Evolutionary conservation across 2,329 filamentous ascomycete species (phyloP), one percentile per base, ranked within the genome.

Genomic region (Aspergillus alliaceus): DNA sequence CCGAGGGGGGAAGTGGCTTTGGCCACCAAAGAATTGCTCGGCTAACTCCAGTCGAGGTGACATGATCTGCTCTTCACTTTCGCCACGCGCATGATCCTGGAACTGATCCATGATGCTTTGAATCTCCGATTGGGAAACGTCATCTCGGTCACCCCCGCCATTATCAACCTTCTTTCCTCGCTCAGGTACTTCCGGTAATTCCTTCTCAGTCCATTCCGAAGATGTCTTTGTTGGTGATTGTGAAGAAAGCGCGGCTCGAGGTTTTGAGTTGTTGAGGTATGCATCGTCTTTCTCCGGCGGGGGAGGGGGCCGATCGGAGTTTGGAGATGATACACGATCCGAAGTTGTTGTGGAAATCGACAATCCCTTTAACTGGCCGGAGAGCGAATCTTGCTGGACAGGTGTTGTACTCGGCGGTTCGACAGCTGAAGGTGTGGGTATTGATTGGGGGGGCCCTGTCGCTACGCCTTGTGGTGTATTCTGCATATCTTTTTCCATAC

Each of bases 91-190:
- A 51, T 86, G 86, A 69, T 90, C 87, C 65, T 89, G 88, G 66
- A 98, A 98, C 75, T 98, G 95, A 61, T 91, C 91, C 91, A 99
- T 98, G 72, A 99, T 98, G 71, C 85, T 96, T 75, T 97, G 91
- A 59, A 99, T 97, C 77, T 99, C 95, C 6, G 89, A 88, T 58
- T 86, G 85, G 1, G 90, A 91, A 51, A 86, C 86, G 51, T 84
- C 84, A 48, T 92, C 87, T 22, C 85, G 83, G 54, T 86, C 83
- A 67, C 86, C 86, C 67, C 87, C 86, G 65, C 82, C 87, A 34
- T 79, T 68, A 25, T 44, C 64, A 53, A 81, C 82, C 64, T 80
- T 84, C 51, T 86, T 55, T 14, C 60, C 64, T n/a, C 57, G 60
- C 40, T 66, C 65, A 24, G 67, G 74, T 46, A 73, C 69, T 35